Evolutionary conservation across 2,329 filamentous ascomycete species (phyloP).

Genomic region (Colletotrichum sp.): DNA sequence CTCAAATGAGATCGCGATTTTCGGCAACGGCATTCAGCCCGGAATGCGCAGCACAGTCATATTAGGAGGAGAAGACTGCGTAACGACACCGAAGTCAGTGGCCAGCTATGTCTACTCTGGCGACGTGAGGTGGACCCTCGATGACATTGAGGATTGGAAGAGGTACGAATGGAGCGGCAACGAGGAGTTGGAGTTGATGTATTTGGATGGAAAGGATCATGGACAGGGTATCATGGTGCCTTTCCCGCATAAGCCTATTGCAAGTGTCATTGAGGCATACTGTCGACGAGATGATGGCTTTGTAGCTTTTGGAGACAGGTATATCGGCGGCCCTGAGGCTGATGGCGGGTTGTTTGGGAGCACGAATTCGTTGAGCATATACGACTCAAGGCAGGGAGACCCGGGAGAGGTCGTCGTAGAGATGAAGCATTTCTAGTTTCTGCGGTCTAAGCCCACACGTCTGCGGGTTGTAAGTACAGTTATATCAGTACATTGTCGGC

Average conservation of each 20-base stretch:
- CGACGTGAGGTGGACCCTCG: constrained; percentile 8
- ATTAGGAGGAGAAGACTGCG: constrained; percentile 26
- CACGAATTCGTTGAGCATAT: background rate
- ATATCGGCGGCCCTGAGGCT: constrained; percentile 6
- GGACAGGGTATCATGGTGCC: constrained; percentile 24
- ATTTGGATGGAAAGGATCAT: constrained; percentile 27
- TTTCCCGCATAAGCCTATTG: constrained; percentile 2
- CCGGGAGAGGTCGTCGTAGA: background rate
- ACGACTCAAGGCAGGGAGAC: background rate
- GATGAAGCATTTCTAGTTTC: background rate
- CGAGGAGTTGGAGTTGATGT: constrained; percentile 28
- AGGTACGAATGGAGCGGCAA: constrained; percentile 25
- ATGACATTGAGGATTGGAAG: constrained; percentile 9
- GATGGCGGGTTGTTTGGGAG: background rate
- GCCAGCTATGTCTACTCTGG: constrained; percentile 28
- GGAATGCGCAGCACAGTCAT: constrained; percentile 27
- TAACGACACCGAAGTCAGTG: constrained; percentile 23
- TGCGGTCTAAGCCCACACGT: background rate
- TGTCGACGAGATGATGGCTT: constrained; percentile 11
- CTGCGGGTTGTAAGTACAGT: background rate
- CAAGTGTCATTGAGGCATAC: constrained; percentile 12
- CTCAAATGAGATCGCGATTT: background rate
- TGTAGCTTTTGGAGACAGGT: constrained; percentile 2
- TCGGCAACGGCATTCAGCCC: constrained; percentile 30
- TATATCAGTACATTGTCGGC: background rate